phyloP scores from a whole-genome alignment of 1,284 basidiomycete species.

The Apiotrichum gamsii region DNA sequence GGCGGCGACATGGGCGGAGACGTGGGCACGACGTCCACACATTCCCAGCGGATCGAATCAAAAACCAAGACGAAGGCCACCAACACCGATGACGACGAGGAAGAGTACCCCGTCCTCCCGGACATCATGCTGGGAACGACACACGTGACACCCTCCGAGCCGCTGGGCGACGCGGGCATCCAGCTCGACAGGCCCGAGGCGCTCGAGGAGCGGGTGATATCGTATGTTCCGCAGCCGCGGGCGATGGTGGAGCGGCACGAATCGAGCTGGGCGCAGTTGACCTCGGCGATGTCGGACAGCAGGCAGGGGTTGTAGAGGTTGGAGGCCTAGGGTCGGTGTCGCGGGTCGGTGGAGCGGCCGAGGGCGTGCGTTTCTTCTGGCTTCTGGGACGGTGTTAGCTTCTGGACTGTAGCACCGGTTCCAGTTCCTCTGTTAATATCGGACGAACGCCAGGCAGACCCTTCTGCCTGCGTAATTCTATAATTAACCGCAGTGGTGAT shows the following conservation, averaged over 20 bases:
- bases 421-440: too few relatives aligned
- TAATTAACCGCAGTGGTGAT: too few relatives aligned
- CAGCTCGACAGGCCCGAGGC: background rate
- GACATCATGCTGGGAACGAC: conserved; percentile 14
- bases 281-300: background rate
- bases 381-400: too few relatives aligned
- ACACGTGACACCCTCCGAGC: background rate
- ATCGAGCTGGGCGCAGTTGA: background rate
- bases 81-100: background rate
- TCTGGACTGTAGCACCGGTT: too few relatives aligned
- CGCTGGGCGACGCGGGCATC: background rate
- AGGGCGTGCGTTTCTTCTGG: too few relatives aligned
- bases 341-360: too few relatives aligned
- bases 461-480: too few relatives aligned
- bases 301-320: background rate
- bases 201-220: too few relatives aligned
- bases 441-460: too few relatives aligned
- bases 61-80: too few relatives aligned
- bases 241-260: background rate
- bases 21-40: background rate
- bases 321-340: background rate
- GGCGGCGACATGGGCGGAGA: background rate
- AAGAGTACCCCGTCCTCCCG: conserved; percentile 1
- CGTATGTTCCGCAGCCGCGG: background rate
- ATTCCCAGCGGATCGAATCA: too few relatives aligned